Conservation (phyloP, 2,329 filamentous ascomycete species). For the Hymenotorrendiella dingleyae region DNA sequence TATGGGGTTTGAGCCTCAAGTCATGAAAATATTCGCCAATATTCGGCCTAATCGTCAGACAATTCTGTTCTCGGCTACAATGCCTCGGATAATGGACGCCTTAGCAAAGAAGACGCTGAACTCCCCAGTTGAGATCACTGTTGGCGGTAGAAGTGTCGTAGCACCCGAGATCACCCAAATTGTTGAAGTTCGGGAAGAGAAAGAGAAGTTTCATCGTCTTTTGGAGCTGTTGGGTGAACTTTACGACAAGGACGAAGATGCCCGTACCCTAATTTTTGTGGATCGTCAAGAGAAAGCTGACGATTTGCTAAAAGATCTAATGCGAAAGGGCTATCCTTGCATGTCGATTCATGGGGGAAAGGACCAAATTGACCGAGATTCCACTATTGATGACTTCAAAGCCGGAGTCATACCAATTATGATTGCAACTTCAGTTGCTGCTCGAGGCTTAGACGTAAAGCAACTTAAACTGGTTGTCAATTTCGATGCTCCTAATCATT, state of each 20-base stretch:
- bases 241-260: constrained; percentile 82
- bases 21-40: constrained; percentile 92
- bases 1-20: constrained; percentile 98
- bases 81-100: constrained; percentile 87
- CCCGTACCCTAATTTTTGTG: constrained; percentile 83
- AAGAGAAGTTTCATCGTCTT: constrained; percentile 75
- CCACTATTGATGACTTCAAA: constrained; percentile 90
- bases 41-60: constrained; percentile 90
- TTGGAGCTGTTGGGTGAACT: constrained; percentile 83
- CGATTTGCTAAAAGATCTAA: constrained; percentile 67
- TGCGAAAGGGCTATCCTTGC: constrained; percentile 81
- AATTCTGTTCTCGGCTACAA: constrained; percentile 93
- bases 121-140: constrained; percentile 83
- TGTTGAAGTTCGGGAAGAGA: constrained; percentile 79
- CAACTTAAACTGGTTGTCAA: constrained; percentile 94
- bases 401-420: constrained; percentile 83
- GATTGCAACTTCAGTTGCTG: constrained; percentile 91
- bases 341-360: constrained; percentile 94
- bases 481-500: constrained; percentile 86
- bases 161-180: constrained; percentile 91
- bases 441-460: constrained; percentile 91
- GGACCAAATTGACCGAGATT: constrained; percentile 88
- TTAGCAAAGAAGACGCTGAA: constrained; percentile 82
- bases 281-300: constrained; percentile 89
- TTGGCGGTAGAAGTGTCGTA: constrained; percentile 81